These are phyloP conservation scores for Hylodesmum podocarpum DNA, from an alignment of 306 rosid species.

Conservation along the genomic window DNA sequence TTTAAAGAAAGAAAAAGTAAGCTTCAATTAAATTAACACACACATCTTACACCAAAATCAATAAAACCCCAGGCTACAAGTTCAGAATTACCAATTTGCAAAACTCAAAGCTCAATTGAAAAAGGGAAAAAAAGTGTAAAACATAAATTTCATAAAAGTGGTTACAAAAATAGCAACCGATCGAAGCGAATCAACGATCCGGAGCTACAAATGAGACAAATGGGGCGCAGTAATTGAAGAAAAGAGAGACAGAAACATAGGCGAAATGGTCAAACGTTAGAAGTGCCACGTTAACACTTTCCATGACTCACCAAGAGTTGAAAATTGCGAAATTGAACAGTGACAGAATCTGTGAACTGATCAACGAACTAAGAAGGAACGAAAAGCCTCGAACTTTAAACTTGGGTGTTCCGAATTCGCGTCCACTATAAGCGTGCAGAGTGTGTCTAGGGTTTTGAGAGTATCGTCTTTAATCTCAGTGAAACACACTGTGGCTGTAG, in stretches of 20 bases:
- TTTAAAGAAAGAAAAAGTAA: not conserved
- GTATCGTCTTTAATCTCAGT: conserved; percentile 23
- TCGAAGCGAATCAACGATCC: conserved; percentile 65
- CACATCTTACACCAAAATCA: conserved; percentile 33
- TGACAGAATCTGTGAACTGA: conserved; percentile 25
- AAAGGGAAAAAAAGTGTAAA: not conserved
- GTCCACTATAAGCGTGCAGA: not conserved
- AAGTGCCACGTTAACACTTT: conserved; percentile 22
- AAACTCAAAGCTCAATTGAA: conserved; percentile 35
- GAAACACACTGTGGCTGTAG: conserved; percentile 32
- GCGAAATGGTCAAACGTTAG: not conserved
- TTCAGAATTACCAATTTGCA: conserved; percentile 11
- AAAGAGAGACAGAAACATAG: not conserved
- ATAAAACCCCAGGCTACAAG: conserved; percentile 31
- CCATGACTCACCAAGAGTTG: conserved; percentile 39
- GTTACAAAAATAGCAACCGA: conserved; percentile 38
- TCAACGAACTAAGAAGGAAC: conserved; percentile 13
- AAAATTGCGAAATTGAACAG: conserved; percentile 44
- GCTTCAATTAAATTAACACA: conserved; percentile 35
- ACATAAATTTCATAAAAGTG: conserved; percentile 30
- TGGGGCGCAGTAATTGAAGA: not conserved
- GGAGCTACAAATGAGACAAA: conserved; percentile 28
- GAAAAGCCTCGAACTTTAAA: conserved; percentile 34
- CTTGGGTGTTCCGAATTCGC: not conserved
- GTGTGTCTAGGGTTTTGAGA: conserved; percentile 54